These are phyloP conservation scores for Paramecium sonneborni DNA, from an alignment of 73 alveolate genomes.

Conservation along the genomic window DNA sequence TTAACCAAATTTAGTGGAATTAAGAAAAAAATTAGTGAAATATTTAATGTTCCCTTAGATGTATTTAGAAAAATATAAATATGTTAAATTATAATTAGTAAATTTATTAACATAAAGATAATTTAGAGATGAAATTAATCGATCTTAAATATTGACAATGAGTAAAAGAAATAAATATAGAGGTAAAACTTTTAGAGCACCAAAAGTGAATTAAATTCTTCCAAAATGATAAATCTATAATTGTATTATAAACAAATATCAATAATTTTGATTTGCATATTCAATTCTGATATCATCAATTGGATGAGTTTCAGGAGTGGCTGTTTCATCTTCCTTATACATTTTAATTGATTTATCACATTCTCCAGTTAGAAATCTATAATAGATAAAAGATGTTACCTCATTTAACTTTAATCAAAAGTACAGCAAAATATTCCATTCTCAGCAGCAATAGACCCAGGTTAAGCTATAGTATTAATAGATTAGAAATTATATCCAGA, in stretches of 20 bases:
- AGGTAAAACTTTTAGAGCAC: background rate
- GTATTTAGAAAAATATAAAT: slow-evolving; percentile 33
- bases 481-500: slow-evolving; percentile 90
- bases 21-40: background rate
- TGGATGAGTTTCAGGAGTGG: slow-evolving; percentile 68
- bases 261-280: slow-evolving; percentile 55
- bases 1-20: background rate
- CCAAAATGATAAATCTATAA: slow-evolving; percentile 3
- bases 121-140: background rate
- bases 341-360: slow-evolving; percentile 98
- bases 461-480: slow-evolving; percentile 88
- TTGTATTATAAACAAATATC: background rate
- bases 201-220: background rate
- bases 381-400: background rate
- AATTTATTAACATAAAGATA: background rate
- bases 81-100: background rate
- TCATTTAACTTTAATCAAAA: slow-evolving; percentile 92
- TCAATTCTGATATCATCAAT: slow-evolving; percentile 64
- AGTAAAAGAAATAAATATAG: background rate
- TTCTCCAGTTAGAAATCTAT: slow-evolving; percentile 96
- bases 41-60: slow-evolving; percentile 4
- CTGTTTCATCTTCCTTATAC: slow-evolving; percentile 91
- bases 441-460: slow-evolving; percentile 96
- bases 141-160: background rate
- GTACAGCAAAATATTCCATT: slow-evolving; percentile 90